Evolutionary conservation across 257 asterid genomes (phyloP).

Genomic region (Henckelia pumila): DNA sequence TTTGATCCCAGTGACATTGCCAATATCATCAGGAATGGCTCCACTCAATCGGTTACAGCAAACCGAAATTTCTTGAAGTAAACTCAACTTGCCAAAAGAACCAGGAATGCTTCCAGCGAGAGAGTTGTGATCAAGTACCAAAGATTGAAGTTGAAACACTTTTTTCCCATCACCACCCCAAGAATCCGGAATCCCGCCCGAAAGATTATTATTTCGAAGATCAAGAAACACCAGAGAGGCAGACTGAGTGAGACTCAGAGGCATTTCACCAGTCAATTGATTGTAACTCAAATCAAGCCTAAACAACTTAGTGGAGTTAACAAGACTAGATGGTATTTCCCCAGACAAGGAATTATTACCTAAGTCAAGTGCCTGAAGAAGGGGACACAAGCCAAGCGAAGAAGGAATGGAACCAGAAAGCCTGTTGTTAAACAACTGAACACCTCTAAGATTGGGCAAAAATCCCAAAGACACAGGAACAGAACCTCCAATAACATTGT

Average conservation of each 20-base stretch:
- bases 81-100: slow-evolving; percentile 37
- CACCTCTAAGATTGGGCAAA: slow-evolving; percentile 78
- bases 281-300: slow-evolving; percentile 73
- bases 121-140: slow-evolving; percentile 55
- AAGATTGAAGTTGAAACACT: slow-evolving; percentile 39
- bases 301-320: slow-evolving; percentile 69
- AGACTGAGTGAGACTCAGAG: slow-evolving; percentile 48
- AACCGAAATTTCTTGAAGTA: slow-evolving; percentile 35
- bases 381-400: slow-evolving; percentile 64
- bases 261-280: slow-evolving; percentile 65
- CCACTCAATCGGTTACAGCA: slow-evolving; percentile 49
- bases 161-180: slow-evolving; percentile 54
- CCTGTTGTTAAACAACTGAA: slow-evolving; percentile 78
- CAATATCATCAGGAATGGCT: slow-evolving; percentile 40
- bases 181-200: slow-evolving; percentile 65
- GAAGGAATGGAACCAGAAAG: slow-evolving; percentile 80
- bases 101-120: slow-evolving; percentile 52
- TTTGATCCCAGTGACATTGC: slow-evolving; percentile 40
- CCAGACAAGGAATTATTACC: slow-evolving; percentile 72
- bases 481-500: slow-evolving; percentile 64
- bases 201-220: slow-evolving; percentile 54
- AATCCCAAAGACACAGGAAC: slow-evolving; percentile 71
- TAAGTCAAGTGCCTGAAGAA: slow-evolving; percentile 79
- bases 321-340: slow-evolving; percentile 44
- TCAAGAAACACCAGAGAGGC: slow-evolving; percentile 53